These are phyloP conservation scores for Aspergillus novofumigatus DNA, from an alignment of 2,329 filamentous ascomycete species.

Conservation along the genomic window DNA sequence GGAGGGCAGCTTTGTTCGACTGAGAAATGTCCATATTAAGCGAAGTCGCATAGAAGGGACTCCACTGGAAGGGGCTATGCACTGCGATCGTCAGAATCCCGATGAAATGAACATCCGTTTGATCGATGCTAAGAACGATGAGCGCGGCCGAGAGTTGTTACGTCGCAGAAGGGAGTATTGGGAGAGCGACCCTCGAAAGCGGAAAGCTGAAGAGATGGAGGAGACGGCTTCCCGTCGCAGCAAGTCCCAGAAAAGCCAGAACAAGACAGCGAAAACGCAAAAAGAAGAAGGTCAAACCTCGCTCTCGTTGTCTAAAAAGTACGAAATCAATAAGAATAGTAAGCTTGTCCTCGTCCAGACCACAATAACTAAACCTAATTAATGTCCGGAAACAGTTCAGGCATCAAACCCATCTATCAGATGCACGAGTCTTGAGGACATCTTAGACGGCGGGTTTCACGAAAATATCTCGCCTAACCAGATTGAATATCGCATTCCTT, in stretches of 20 bases:
- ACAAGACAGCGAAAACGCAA: constrained; percentile 23
- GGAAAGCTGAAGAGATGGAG: constrained; percentile 22
- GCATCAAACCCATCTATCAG: constrained; percentile 43
- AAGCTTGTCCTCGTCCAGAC: constrained; percentile 15
- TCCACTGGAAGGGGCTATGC: constrained; percentile 66
- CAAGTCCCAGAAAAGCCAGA: constrained; percentile 32
- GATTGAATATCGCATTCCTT: constrained; percentile 56
- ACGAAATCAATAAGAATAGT: constrained; percentile 42
- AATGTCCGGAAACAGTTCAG: constrained; percentile 39
- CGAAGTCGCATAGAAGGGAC: constrained; percentile 47
- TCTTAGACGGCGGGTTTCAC: constrained; percentile 46
- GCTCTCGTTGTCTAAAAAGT: constrained; percentile 21
- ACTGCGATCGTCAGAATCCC: constrained; percentile 53
- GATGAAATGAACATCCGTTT: constrained; percentile 57
- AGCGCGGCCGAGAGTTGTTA: constrained; percentile 55
- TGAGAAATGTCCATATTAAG: constrained; percentile 72
- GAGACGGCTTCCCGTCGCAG: background rate
- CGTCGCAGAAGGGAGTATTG: constrained; percentile 64
- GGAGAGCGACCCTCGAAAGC: constrained; percentile 38
- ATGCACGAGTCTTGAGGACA: constrained; percentile 42
- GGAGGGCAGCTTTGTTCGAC: constrained; percentile 57
- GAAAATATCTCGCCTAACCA: constrained; percentile 45
- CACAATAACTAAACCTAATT: background rate
- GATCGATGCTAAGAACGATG: constrained; percentile 45
- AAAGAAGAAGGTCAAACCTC: constrained; percentile 28